Base-by-base conservation (phyloP, 129 eudicot genomes). In the Centrapalus pauciflorus region DNA sequence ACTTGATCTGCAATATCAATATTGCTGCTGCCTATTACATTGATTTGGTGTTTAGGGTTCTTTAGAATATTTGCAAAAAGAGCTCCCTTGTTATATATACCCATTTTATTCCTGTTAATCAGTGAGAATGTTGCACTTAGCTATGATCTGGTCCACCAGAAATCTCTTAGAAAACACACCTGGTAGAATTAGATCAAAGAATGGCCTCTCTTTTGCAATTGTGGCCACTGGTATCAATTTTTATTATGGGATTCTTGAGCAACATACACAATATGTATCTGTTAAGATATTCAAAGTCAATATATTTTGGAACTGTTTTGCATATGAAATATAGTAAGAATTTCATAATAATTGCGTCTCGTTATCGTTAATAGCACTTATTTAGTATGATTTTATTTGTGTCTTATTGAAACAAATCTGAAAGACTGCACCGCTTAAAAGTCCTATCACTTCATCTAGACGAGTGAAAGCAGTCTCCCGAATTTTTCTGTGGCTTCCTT, bases 401-500 rank as follows among this genome's bases (percentile, higher is more conserved):
- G 64, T 61, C 35, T 81, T 67, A 75, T 63, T 30, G 32, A 27
- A 16, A 54, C 9, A 70, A 70, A 43, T 57, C 38, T 45, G 30
- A 61, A 68, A n/a, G n/a, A n/a, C n/a, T n/a, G n/a, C n/a, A 26
- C 34, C 40, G 26, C 56, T 28, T 71, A 26, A 14, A 33, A 26
- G 16, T 37, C 24, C 19, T 27, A 20, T 46, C 58, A 33, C 38
- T n/a, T 29, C 50, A 61, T 37, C 71, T 68, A 72, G 81, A 79
- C 50, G 21, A 75, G 84, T 56, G 82, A 58, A 58, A 81, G 67
- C 64, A 83, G 74, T 34, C 74, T 73, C 64, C 90, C 90, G 6
- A 87, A 83, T 4, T 72, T 78, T 32, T 87, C 83, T 77, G 78
- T 83, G 21, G 95, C 85, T 81, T 83, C 81, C 69, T 83, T 80